Evolutionary conservation across 331 rosid species (phyloP), one percentile per base, ranked within the genome.

Genomic region (Arachis monticola): DNA sequence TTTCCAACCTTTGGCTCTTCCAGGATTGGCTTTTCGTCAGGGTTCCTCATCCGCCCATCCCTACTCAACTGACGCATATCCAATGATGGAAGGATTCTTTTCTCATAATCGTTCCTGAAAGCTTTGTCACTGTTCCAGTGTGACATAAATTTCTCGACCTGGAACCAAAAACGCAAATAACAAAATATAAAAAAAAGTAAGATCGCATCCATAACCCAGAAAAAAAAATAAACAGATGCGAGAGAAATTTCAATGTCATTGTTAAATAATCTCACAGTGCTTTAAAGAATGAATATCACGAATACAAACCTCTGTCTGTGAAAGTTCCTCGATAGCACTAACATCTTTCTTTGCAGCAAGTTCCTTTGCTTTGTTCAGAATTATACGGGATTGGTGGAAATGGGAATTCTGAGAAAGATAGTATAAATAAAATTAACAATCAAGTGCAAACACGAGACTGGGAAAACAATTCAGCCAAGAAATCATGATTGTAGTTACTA

Each of bases 1-100:
- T 1, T 79, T 74, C 87, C 68, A 13, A 81, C 86, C 30, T 84
- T 82, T 4, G 70, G 79, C 14, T 72, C 89, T 80, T 85, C 97
- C 64, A 75, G 11, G 75, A 92, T 58, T 56, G 93, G 99, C 81
- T 82, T 94, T 81, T 94, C 97, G 68, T 86, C 93, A 0, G 97
- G 92, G 83, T 92, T 94, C 83, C 97, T 88, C 46, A 94, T 94
- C 61, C 99, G 88, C 0, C 99, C 99, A 71, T 95, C 99, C 85
- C 93, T 74, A 75, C 97, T 95, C 85, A 92, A 48, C 62, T 88
- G 93, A 5, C 99, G 83, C 79, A 70, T 74, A 65, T 95, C 99
- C 73, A 95, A 82, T 27, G 97, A 90, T 47, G 89, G 63, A 83
- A 92, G 77, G 74, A 95, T 83, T 83, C 92, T 88, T 68, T 80